Evolutionary conservation across 2,329 filamentous ascomycete species (phyloP).

Genomic region (Diaporthe sp.): DNA sequence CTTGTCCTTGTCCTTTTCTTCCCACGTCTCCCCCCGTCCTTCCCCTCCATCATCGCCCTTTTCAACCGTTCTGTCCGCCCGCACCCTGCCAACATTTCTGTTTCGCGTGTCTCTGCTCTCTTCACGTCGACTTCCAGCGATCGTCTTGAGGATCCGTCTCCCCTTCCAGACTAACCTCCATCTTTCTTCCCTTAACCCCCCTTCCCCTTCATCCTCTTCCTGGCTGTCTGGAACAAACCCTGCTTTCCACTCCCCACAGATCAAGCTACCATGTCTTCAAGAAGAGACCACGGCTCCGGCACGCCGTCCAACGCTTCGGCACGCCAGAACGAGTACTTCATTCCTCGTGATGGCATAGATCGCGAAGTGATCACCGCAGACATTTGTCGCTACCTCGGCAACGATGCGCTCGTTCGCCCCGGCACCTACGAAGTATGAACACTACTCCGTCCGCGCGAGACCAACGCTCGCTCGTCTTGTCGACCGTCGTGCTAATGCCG

Average conservation of each 20-base stretch:
- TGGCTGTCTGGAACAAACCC: slow-evolving; percentile 19
- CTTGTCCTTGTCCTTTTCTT: slow-evolving; percentile 35
- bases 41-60: slow-evolving; percentile 29
- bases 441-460: slow-evolving; percentile 38
- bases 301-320: slow-evolving; percentile 45
- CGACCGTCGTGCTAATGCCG: slow-evolving; percentile 18
- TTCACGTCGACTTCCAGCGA: not conserved
- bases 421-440: slow-evolving; percentile 76
- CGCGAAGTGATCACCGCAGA: slow-evolving; percentile 87
- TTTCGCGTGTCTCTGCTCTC: slow-evolving; percentile 1
- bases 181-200: not conserved
- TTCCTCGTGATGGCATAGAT: slow-evolving; percentile 83
- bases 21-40: slow-evolving; percentile 28
- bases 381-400: slow-evolving; percentile 85
- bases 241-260: slow-evolving; percentile 25
- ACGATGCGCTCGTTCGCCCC: slow-evolving; percentile 82
- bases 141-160: not conserved
- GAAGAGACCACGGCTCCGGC: slow-evolving; percentile 45
- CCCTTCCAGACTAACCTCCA: slow-evolving; percentile 31
- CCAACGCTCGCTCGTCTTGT: not conserved
- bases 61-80: slow-evolving; percentile 22
- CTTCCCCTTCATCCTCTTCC: slow-evolving; percentile 23
- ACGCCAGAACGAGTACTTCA: slow-evolving; percentile 82
- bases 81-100: not conserved
- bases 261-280: slow-evolving; percentile 50